These are phyloP conservation scores for Moniliella sp. DNA, from an alignment of 1,284 basidiomycete species.

Conservation along the genomic window DNA sequence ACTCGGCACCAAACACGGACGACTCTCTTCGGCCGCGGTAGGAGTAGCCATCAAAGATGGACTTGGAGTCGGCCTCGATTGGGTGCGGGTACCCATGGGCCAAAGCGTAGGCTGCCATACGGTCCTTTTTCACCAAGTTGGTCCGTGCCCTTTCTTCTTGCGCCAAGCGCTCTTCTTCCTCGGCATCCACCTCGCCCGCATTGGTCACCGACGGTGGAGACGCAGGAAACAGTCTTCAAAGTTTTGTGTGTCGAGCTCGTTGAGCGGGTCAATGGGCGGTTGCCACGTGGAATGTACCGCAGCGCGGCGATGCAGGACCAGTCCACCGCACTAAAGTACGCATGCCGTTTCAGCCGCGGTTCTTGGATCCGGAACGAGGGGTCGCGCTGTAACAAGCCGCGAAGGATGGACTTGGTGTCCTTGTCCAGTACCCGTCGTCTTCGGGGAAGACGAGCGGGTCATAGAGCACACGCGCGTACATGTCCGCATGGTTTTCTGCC, in stretches of 20 bases:
- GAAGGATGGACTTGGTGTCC: constrained; percentile 79
- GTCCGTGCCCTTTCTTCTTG: no score
- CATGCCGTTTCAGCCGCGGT: constrained; percentile 73
- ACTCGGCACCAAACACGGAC: no score
- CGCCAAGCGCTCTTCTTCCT: no score
- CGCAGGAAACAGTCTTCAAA: constrained; percentile 91
- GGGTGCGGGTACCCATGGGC: no score
- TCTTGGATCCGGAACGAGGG: constrained; percentile 73
- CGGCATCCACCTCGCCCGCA: no score
- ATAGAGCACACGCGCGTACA: constrained; percentile 73
- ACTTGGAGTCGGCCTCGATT: constrained; percentile 9
- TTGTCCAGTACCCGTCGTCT: constrained; percentile 69
- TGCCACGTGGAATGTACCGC: constrained; percentile 91
- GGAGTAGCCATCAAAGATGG: constrained; percentile 24
- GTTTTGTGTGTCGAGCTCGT: constrained; percentile 86
- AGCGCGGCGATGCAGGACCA: constrained; percentile 82
- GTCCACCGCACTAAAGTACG: constrained; percentile 86
- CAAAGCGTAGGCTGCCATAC: no score
- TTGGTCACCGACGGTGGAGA: constrained; percentile 42
- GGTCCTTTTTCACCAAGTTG: no score
- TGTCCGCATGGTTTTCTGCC: constrained; percentile 76
- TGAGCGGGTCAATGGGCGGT: constrained; percentile 70
- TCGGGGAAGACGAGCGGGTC: constrained; percentile 72
- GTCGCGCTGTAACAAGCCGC: constrained; percentile 76
- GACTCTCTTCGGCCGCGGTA: constrained; percentile 23